phyloP scores from a whole-genome alignment of 2,329 filamentous ascomycete species.

The Fusarium brevicatenulatum region DNA sequence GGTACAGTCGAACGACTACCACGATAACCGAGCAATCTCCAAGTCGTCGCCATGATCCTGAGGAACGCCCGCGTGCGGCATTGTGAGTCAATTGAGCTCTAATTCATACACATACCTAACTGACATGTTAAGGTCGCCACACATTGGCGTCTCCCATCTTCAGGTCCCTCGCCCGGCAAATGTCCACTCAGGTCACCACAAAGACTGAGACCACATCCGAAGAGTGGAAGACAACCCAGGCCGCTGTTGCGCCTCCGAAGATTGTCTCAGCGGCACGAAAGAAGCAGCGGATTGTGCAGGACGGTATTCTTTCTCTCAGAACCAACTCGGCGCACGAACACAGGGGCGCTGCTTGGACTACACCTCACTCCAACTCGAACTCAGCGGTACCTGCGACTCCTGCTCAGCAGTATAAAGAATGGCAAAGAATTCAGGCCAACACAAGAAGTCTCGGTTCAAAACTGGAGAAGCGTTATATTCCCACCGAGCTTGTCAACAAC shows the following conservation, averaged over 20 bases:
- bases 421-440: constrained; percentile 52
- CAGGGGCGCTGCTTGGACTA: constrained; percentile 48
- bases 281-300: constrained; percentile 49
- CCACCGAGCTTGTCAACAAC: constrained; percentile 72
- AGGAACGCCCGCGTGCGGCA: constrained; percentile 65
- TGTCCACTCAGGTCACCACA: constrained; percentile 45
- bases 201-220: constrained; percentile 28
- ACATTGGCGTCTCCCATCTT: constrained; percentile 59
- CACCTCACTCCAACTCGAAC: constrained; percentile 46
- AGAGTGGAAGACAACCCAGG: constrained; percentile 39
- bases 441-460: constrained; percentile 61
- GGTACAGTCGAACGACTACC: constrained; percentile 37
- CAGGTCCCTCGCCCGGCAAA: constrained; percentile 47
- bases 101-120: not conserved
- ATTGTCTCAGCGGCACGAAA: constrained; percentile 43
- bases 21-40: constrained; percentile 31
- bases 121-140: constrained; percentile 59
- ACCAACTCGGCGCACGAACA: constrained; percentile 50
- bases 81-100: constrained; percentile 54
- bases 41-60: constrained; percentile 62
- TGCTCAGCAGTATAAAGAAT: constrained; percentile 53
- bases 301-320: constrained; percentile 49
- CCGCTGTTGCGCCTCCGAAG: constrained; percentile 37
- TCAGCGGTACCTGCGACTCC: constrained; percentile 51
- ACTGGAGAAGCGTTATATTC: constrained; percentile 68